phyloP scores from a whole-genome alignment of 83 land plant species.

The Diphasiastrum complanatum region DNA sequence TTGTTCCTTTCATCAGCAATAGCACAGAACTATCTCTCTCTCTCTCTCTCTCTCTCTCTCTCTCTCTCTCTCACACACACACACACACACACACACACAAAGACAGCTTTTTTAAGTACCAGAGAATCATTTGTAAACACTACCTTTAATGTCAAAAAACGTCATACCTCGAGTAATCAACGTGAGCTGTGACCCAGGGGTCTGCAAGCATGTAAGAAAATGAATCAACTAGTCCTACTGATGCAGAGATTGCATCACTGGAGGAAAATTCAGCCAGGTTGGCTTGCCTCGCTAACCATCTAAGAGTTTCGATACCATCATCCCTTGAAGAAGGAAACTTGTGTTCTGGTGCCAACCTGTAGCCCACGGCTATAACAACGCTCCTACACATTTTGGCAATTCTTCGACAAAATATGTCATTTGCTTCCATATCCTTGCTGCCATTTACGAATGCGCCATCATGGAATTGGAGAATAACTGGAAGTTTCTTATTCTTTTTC shows the following conservation, averaged over 20 bases:
- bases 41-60: no score
- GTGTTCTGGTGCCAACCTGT: conserved; percentile 4
- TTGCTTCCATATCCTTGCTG: conserved; percentile 7
- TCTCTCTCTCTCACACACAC: no score
- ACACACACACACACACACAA: no score
- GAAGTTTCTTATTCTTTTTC: neutral
- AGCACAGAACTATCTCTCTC: no score
- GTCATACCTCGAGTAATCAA: conserved; percentile 2
- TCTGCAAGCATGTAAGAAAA: conserved; percentile 6
- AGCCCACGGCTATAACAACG: conserved; percentile 7
- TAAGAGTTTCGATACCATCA: neutral
- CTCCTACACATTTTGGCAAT: conserved; percentile 7
- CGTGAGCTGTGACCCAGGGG: no score
- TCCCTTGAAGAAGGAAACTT: no score
- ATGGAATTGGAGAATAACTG: conserved; percentile 11
- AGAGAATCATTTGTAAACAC: no score
- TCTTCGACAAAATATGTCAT: conserved; percentile 12
- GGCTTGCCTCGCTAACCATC: conserved; percentile 6
- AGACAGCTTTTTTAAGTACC: no score
- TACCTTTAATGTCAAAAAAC: no score
- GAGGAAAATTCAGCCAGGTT: conserved; percentile 2
- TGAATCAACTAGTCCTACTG: neutral
- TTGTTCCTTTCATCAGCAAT: no score
- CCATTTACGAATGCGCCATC: conserved; percentile 11
- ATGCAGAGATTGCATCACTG: neutral